phyloP scores from a whole-genome alignment of 371 early-diverging fungal genomes.

The Syncephalis plumigaleata region DNA sequence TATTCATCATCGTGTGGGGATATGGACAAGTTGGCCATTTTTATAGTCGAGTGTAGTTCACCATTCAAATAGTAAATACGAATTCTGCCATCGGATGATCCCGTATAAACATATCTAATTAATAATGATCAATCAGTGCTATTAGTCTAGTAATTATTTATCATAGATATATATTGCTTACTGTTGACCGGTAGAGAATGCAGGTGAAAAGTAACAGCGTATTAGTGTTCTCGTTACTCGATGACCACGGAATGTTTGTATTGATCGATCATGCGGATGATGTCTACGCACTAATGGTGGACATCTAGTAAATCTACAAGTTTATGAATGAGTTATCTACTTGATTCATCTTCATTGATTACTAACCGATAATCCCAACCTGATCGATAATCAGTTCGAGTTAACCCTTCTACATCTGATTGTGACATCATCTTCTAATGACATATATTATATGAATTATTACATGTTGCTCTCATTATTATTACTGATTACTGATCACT shows the following conservation, averaged over 20 bases:
- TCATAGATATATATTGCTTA: no score
- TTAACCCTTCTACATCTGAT: neutral
- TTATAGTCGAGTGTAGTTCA: constrained; percentile 9
- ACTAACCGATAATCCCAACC: constrained; percentile 18
- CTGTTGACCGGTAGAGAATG: constrained; percentile 24
- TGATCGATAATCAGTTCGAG: neutral
- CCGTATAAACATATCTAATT: constrained; percentile 25
- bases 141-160: no score
- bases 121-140: constrained; percentile 5
- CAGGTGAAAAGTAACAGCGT: constrained; percentile 45
- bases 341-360: constrained; percentile 1
- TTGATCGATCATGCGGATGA: constrained; percentile 30
- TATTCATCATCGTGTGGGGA: no score
- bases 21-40: no score
- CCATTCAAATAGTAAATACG: constrained; percentile 21
- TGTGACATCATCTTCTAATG: constrained; percentile 8
- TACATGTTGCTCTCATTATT: no score
- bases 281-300: neutral
- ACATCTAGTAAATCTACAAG: no score
- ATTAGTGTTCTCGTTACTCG: constrained; percentile 39
- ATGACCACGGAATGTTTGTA: constrained; percentile 33
- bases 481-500: neutral
- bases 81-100: constrained; percentile 31
- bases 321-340: no score
- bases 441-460: no score